Base-by-base conservation (phyloP, 371 early-diverging fungal genomes). In the Mycotypha africana region DNA sequence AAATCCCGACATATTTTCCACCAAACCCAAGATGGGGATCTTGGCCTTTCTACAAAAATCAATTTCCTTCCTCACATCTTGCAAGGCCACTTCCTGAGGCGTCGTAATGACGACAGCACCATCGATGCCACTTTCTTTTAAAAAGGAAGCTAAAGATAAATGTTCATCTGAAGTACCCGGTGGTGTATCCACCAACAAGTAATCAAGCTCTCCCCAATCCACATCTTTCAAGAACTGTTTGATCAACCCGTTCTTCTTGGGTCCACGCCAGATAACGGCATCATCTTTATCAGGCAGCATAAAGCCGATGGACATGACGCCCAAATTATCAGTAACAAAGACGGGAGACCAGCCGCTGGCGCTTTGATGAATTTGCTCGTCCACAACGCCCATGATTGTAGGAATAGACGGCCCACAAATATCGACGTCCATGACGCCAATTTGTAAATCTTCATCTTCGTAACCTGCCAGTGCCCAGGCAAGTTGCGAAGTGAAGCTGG, bases 151-250 rank as follows among this genome's bases (percentile, higher is more conserved):
- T 4, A 91, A 75, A 9, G 88, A 91, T 22, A 98, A 65, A 64
- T 99, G 99, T 61, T 99, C 99, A 67, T 99, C 99, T 3, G 95
- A 90, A 1, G 99, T 95, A 26, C 99, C 99, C 4, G 99, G 99
- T 6, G 99, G 99, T 23, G 98, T 99, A 60, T 99, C 99, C 23
- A 97, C 82, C 17, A 99, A 65, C 36, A 99, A 66, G 66, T 82
- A 96, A 54, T 99, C 98, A 49, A 97, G 70, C 1, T 75, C 73
- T 21, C 88, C 88, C 95, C 95, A 94, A 57, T 93, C 92, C 3
- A 95, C 97, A 61, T 99, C 98, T 46, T 87, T 84, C 30, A 97
- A 73, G 53, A 99, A 98, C 75, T 98, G 95, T 53, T 97, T 94
- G 56, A 99, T 93, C 57, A 98, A 62, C 1, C 92, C 91, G 51